Conservation (phyloP, 352 stramenopile genomes). For the Phytophthora sansomeana region DNA sequence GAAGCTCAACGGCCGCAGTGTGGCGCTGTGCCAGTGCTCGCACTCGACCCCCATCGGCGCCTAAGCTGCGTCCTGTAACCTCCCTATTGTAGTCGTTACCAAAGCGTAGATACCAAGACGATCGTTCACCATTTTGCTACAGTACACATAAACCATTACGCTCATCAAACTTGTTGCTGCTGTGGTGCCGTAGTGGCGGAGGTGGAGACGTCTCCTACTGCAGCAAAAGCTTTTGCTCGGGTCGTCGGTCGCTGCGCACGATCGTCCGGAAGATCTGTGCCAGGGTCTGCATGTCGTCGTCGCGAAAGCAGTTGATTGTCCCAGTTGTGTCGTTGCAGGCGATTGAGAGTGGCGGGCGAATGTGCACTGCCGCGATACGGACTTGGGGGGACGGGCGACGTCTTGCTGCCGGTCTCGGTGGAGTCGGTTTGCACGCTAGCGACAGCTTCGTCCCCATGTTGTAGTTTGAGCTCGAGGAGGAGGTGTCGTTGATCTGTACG, state of each 20-base stretch:
- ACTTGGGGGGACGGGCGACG: conserved; percentile 26
- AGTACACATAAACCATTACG: conserved; percentile 23
- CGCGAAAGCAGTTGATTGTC: conserved; percentile 18
- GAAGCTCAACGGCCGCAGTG: conserved; percentile 51
- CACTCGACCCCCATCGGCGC: conserved; percentile 26
- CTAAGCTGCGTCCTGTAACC: conserved; percentile 17
- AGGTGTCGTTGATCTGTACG: background rate
- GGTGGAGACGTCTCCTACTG: conserved; percentile 22
- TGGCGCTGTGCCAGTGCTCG: conserved; percentile 39
- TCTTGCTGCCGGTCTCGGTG: background rate
- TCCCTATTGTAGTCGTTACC: background rate
- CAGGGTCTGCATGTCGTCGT: conserved; percentile 25
- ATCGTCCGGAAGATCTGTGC: conserved; percentile 35
- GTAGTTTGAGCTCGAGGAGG: background rate
- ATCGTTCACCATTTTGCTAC: conserved; percentile 22
- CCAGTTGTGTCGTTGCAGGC: conserved; percentile 19
- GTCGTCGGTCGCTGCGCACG: conserved; percentile 27
- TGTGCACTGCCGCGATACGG: conserved; percentile 13
- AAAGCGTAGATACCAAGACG: no score
- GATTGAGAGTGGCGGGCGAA: conserved; percentile 7
- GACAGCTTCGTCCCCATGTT: conserved; percentile 27
- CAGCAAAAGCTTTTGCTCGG: conserved; percentile 23
- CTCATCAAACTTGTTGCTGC: conserved; percentile 15
- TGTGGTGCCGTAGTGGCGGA: no score
- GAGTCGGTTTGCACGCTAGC: conserved; percentile 13